Conservation (phyloP, 305 asterid species). For the Solanum aculeatissimum region DNA sequence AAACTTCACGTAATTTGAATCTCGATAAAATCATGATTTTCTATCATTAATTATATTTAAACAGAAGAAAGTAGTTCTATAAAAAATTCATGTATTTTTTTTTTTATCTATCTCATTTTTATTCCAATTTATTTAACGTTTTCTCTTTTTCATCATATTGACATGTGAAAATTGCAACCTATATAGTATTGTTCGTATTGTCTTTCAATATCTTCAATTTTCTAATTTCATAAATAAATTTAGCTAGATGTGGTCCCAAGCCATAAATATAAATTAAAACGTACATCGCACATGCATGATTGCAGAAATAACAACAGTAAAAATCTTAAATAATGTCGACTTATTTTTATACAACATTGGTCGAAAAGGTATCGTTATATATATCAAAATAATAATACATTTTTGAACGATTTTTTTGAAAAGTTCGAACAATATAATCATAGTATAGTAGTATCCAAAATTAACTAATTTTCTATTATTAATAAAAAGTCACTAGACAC, state of each 20-base stretch:
- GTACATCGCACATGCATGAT: neutral
- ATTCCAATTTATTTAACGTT: neutral
- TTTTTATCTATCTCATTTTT: neutral
- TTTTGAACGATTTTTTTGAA: neutral
- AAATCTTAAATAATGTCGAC: neutral
- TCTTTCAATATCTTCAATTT: neutral
- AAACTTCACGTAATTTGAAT: neutral
- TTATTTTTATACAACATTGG: neutral
- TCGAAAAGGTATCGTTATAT: neutral
- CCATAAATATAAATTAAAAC: neutral
- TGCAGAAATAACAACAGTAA: neutral
- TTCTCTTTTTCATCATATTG: neutral
- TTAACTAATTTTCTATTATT: neutral
- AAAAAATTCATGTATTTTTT: neutral
- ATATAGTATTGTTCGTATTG: neutral
- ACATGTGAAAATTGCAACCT: neutral
- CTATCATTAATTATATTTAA: neutral
- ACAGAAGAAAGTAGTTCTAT: neutral
- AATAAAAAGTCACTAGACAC: neutral
- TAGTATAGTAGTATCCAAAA: neutral
- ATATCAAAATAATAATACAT: neutral
- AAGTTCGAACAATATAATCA: neutral
- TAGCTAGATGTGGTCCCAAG: neutral
- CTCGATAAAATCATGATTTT: neutral
- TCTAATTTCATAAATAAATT: neutral